These are phyloP conservation scores for Bauhinia variegata DNA, from an alignment of 306 rosid species.

Conservation along the genomic window DNA sequence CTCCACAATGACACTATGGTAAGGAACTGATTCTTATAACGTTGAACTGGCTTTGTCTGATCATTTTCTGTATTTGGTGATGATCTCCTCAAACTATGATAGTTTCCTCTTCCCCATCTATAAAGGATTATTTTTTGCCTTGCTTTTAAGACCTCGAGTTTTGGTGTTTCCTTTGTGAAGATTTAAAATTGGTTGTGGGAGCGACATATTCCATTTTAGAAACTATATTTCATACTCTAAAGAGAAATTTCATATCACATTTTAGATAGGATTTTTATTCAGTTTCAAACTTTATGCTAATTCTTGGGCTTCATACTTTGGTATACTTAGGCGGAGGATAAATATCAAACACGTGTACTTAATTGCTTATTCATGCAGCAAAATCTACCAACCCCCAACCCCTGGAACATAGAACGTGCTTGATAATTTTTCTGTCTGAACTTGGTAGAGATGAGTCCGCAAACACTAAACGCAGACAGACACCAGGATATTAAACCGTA, in stretches of 20 bases:
- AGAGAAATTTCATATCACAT: not conserved
- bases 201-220: not conserved
- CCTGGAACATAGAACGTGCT: not conserved
- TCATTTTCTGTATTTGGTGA: not conserved
- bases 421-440: not conserved
- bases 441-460: not conserved
- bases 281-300: not conserved
- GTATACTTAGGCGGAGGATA: not conserved
- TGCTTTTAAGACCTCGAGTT: not conserved
- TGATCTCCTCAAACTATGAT: not conserved
- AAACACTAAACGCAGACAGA: not conserved
- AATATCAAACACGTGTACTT: not conserved
- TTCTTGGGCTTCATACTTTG: not conserved
- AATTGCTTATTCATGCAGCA: not conserved
- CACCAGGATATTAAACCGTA: not conserved
- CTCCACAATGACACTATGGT: conserved; percentile 73
- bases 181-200: not conserved
- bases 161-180: not conserved
- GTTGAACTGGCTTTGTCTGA: conserved; percentile 31
- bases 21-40: not conserved
- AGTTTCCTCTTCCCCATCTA: not conserved
- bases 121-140: not conserved
- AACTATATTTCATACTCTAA: too few species aligned
- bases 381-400: too few species aligned
- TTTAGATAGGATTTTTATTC: not conserved